phyloP scores from a whole-genome alignment of 1,284 basidiomycete species.

The Cerrena zonata region DNA sequence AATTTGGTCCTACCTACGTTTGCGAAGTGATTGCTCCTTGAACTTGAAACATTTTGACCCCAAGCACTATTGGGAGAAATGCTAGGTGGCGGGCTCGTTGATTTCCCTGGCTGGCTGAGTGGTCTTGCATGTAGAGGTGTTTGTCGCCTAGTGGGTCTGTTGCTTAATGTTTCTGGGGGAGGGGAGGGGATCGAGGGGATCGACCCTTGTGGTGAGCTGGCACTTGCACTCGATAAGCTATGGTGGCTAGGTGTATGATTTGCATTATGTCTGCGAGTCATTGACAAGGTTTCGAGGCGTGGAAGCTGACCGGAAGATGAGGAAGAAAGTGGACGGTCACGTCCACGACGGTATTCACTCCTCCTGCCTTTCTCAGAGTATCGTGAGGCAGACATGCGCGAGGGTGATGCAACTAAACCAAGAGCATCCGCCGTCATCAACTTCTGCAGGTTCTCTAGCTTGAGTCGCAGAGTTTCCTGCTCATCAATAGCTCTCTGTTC shows the following conservation, averaged over 20 bases:
- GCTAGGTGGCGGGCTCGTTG: slow-evolving; percentile 55
- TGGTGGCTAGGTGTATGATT: slow-evolving; percentile 39
- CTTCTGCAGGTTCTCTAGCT: slow-evolving; percentile 57
- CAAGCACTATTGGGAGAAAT: slow-evolving; percentile 47
- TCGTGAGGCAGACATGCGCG: slow-evolving; percentile 11
- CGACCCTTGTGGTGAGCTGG: slow-evolving; percentile 66
- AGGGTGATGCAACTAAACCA: slow-evolving; percentile 57
- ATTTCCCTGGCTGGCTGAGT: slow-evolving; percentile 45
- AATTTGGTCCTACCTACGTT: slow-evolving; percentile 22
- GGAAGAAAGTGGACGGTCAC: slow-evolving; percentile 35
- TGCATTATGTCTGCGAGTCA: slow-evolving; percentile 10
- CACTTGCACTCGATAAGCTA: slow-evolving; percentile 52
- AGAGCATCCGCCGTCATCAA: slow-evolving; percentile 68
- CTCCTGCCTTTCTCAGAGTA: slow-evolving; percentile 7
- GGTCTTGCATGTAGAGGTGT: slow-evolving; percentile 48
- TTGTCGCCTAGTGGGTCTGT: slow-evolving; percentile 16
- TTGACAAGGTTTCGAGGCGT: slow-evolving; percentile 2
- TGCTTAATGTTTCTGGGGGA: slow-evolving; percentile 42
- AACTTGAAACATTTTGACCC: slow-evolving; percentile 30
- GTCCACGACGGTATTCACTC: slow-evolving; percentile 31
- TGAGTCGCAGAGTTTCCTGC: slow-evolving; percentile 57
- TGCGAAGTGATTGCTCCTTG: neutral
- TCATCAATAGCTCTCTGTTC: slow-evolving; percentile 61
- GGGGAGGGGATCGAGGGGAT: slow-evolving; percentile 75
- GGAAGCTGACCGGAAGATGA: slow-evolving; percentile 18